A percentile compares a stretch with the other conserved stretches of the same genome.
These are phyloP conservation scores for Fusarium pininemorale DNA, from an alignment of 2,329 filamentous ascomycete genomes.

Conservation along the genomic window DNA sequence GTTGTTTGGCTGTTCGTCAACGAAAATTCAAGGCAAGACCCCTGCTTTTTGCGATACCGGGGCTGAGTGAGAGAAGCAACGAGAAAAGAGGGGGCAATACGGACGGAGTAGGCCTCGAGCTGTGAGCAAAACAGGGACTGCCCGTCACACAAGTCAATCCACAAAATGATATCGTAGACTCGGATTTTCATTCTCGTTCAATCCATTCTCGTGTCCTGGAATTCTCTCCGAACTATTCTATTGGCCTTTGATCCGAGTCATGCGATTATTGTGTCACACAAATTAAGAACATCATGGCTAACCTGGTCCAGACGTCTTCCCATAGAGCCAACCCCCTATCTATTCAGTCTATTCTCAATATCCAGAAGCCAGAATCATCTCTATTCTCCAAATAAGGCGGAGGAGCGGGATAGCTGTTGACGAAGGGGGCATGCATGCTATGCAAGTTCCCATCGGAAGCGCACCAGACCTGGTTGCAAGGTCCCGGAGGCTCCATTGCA, in stretches of 20 bases:
- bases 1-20: not conserved
- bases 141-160: not conserved
- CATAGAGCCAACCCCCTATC: not conserved
- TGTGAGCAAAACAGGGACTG: not conserved
- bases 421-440: not conserved
- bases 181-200: not conserved
- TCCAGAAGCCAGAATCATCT: not conserved
- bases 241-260: accelerated
- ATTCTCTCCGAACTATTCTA: not conserved
- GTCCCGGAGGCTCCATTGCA: no score
- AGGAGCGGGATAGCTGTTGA: not conserved
- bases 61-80: not conserved
- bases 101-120: not conserved
- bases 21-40: not conserved
- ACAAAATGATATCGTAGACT: not conserved
- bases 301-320: not conserved
- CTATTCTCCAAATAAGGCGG: not conserved
- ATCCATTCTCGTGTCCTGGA: not conserved
- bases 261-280: not conserved
- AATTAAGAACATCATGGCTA: not conserved
- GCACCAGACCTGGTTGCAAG: not conserved
- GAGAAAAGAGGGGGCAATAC: not conserved
- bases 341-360: not conserved
- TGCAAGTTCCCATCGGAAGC: not conserved
- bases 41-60: not conserved